phyloP scores from a whole-genome alignment of 495 filamentous ascomycete species.

The Xylaria bambusicola region DNA sequence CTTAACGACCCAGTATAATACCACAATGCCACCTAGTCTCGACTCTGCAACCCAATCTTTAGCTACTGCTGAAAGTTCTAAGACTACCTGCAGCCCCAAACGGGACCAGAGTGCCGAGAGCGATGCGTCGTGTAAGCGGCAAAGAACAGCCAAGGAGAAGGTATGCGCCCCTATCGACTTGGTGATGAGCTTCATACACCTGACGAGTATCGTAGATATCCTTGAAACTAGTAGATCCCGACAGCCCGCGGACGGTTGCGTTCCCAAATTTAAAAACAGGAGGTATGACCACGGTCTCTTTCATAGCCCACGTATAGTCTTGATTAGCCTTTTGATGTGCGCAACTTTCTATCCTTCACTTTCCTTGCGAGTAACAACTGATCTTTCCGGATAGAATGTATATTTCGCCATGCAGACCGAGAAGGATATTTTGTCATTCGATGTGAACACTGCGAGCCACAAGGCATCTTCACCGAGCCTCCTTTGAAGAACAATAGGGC shows the following conservation, averaged over 20 bases:
- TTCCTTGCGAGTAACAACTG: background rate
- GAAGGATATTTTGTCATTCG: constrained; percentile 31
- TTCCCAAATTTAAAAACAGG: constrained; percentile 11
- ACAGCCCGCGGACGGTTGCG: constrained; percentile 13
- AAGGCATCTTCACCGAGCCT: constrained; percentile 29
- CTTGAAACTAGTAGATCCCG: no score
- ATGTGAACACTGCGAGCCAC: constrained; percentile 26
- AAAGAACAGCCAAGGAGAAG: constrained; percentile 21
- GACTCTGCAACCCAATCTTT: constrained; percentile 20
- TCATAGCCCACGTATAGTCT: no score
- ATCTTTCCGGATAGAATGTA: constrained; percentile 22
- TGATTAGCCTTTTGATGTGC: no score
- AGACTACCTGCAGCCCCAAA: constrained; percentile 12
- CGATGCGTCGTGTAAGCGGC: constrained; percentile 21
- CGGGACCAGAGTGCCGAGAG: constrained; percentile 17
- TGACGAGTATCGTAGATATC: background rate
- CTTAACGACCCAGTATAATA: background rate
- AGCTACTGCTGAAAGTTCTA: constrained; percentile 20
- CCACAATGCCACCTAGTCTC: background rate
- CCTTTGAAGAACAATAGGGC: constrained; percentile 32
- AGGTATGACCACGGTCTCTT: background rate
- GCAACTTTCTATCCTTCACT: background rate
- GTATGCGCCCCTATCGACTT: constrained; percentile 1
- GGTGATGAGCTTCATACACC: background rate
- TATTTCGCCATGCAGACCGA: constrained; percentile 31